Percentiles rank a stretch among this genome's conserved stretches.
Conservation (phyloP, 2,329 filamentous ascomycete species). For the Pseudodiploospora longispora region DNA sequence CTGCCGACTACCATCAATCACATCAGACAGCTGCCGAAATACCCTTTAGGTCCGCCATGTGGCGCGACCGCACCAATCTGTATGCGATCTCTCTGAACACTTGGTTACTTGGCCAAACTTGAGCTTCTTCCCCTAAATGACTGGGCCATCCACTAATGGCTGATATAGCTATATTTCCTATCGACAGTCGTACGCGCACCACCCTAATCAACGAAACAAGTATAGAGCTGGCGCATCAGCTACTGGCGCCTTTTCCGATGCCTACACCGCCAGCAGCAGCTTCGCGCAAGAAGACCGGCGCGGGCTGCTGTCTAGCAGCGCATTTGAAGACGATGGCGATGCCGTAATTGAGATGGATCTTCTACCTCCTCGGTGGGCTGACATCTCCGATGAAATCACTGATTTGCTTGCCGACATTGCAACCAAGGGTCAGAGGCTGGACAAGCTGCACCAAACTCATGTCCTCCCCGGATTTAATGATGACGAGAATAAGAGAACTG, state of each 20-base stretch:
- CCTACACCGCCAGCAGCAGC: slow-evolving; percentile 40
- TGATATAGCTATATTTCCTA: slow-evolving; percentile 84
- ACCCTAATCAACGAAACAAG: slow-evolving; percentile 77
- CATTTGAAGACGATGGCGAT: slow-evolving; percentile 81
- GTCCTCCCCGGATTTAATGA: slow-evolving; percentile 95
- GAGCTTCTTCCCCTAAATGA: too few relatives aligned
- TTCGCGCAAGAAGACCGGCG: slow-evolving; percentile 49
- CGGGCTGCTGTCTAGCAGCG: slow-evolving; percentile 73
- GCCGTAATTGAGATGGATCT: slow-evolving; percentile 98
- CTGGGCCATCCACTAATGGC: slow-evolving; percentile 1
- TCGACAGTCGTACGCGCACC: slow-evolving; percentile 95
- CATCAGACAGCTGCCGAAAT: neutral
- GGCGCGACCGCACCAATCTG: slow-evolving; percentile 99
- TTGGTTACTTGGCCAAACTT: slow-evolving; percentile 7
- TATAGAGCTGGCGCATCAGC: slow-evolving; percentile 45
- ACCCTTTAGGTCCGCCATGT: slow-evolving; percentile 63
- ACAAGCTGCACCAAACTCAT: slow-evolving; percentile 94
- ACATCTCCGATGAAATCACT: slow-evolving; percentile 87
- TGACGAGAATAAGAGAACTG: slow-evolving; percentile 76
- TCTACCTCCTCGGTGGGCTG: slow-evolving; percentile 89
- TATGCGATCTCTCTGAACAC: slow-evolving; percentile 36
- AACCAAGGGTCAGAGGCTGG: slow-evolving; percentile 73
- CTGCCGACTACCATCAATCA: slow-evolving; percentile 5
- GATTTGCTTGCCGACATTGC: slow-evolving; percentile 75
- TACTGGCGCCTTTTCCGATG: slow-evolving; percentile 50